Conservation (phyloP, 345 rosid species). For the Mallotus nudiflorus region DNA sequence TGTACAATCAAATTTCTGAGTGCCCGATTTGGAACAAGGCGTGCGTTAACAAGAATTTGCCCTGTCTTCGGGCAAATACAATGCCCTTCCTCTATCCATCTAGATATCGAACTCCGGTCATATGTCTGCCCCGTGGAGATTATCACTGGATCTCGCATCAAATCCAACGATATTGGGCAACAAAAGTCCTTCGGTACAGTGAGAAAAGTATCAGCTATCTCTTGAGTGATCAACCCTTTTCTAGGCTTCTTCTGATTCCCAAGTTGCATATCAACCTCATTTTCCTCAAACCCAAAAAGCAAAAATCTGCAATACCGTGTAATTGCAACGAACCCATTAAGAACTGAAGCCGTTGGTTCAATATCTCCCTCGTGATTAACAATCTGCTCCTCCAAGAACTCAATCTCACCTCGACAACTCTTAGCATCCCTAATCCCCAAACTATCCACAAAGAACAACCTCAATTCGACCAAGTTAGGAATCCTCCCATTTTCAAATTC, state of each 20-base stretch:
- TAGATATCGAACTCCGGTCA: conserved; percentile 74
- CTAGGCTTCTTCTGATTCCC: conserved; percentile 54
- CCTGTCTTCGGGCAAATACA: conserved; percentile 87
- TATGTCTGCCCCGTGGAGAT: conserved; percentile 89
- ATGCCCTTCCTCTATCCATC: conserved; percentile 97
- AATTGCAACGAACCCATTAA: conserved; percentile 80
- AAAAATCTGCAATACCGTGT: conserved; percentile 74
- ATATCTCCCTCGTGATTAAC: conserved; percentile 78
- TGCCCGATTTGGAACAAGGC: conserved; percentile 82
- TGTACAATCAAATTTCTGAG: conserved; percentile 77
- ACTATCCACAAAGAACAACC: conserved; percentile 57
- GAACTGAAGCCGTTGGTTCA: conserved; percentile 78
- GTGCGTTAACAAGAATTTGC: conserved; percentile 60
- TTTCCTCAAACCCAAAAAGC: conserved; percentile 71
- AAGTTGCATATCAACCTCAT: conserved; percentile 43
- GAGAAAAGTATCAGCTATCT: conserved; percentile 71
- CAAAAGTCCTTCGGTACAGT: conserved; percentile 77
- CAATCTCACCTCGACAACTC: conserved; percentile 67
- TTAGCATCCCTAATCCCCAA: conserved; percentile 60
- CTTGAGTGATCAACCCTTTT: conserved; percentile 61
- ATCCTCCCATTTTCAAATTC: conserved; percentile 64
- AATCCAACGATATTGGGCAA: conserved; percentile 80
- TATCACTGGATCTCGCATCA: conserved; percentile 94
- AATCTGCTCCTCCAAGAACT: conserved; percentile 92
- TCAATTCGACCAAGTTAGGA: conserved; percentile 41